Conservation (phyloP, 2,329 filamentous ascomycete genomes). For the Colletotrichum tropicale region DNA sequence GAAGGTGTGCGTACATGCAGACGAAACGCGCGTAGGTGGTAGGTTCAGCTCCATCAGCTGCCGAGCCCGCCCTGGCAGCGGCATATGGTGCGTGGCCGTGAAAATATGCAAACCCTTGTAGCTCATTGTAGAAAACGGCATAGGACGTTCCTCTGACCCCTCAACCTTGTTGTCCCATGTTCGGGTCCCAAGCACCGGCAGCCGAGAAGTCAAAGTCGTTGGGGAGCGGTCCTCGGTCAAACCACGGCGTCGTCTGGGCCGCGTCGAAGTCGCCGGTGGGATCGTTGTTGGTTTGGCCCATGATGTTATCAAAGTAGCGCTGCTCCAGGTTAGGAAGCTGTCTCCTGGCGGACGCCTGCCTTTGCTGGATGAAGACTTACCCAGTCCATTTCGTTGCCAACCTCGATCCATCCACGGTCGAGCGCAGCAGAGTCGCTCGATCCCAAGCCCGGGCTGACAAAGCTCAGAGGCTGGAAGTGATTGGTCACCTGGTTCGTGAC, state of each 20-base stretch:
- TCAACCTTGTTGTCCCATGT: neutral
- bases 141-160: neutral
- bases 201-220: conserved; percentile 1
- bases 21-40: neutral
- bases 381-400: conserved; percentile 40
- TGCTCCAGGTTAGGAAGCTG: neutral
- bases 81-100: neutral
- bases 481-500: neutral
- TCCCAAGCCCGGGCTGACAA: conserved; percentile 19
- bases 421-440: conserved; percentile 29
- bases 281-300: conserved; percentile 5
- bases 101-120: neutral
- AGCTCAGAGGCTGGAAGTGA: conserved; percentile 6
- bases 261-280: neutral
- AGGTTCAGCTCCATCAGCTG: conserved; percentile 7
- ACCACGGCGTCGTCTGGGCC: neutral
- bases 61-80: conserved; percentile 8
- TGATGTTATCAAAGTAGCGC: conserved; percentile 22
- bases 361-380: conserved; percentile 28
- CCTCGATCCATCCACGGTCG: conserved; percentile 40
- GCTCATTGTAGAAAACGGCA: neutral
- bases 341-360: neutral
- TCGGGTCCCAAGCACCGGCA: conserved; percentile 1
- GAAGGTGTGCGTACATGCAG: neutral
- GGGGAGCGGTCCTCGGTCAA: neutral